Evolutionary conservation across 257 asterid genomes (phyloP), one percentile per base, ranked within the genome.

Genomic region (Paraleonurus japonicus): DNA sequence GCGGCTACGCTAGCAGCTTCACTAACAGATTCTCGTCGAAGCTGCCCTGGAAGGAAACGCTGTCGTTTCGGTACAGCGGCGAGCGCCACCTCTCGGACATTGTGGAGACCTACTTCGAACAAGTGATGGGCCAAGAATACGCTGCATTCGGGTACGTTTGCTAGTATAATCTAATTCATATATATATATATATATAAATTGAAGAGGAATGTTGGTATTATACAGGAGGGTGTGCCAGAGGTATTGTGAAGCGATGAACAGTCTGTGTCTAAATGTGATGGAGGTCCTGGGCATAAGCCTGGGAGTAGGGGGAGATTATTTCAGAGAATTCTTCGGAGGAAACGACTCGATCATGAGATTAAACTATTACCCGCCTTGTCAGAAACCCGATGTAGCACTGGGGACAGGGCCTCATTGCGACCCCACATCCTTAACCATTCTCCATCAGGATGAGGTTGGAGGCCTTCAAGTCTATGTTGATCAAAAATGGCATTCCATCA

Each of bases 391-490:
- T 39, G 67, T 72, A 0, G 84, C 88, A 0, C 88, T 90, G 11
- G 97, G 97, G 23, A 90, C 97, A 0, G 96, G 97, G 17, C 97
- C 97, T 65, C 97, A 90, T 67, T 85, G 96, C 71, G 97, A 90
- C 75, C 96, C 97, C 1, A 84, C 93, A 4, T 84, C 95, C 19
- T 35, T 90, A 71, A 88, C 95, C 0, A 84, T 90, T 41, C 97
- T 90, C 50, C 95, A 88, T 61, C 95, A 88, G 68, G 97, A 86
- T 69, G 70, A 85, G 59, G 94, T 90, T n/a, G 86, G 84, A 13
- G 97, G 97, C 12, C 95, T 90, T 30, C 76, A 90, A 64, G 95
- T 90, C 27, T 85, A 15, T 20, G 92, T 82, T 0, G 88, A 90
- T 72, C 80, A 62, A 5, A 73, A 81, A 82, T 90, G 97, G 97